phyloP scores from a whole-genome alignment of 2,329 filamentous ascomycete species.

The Metarhizium robertsii region DNA sequence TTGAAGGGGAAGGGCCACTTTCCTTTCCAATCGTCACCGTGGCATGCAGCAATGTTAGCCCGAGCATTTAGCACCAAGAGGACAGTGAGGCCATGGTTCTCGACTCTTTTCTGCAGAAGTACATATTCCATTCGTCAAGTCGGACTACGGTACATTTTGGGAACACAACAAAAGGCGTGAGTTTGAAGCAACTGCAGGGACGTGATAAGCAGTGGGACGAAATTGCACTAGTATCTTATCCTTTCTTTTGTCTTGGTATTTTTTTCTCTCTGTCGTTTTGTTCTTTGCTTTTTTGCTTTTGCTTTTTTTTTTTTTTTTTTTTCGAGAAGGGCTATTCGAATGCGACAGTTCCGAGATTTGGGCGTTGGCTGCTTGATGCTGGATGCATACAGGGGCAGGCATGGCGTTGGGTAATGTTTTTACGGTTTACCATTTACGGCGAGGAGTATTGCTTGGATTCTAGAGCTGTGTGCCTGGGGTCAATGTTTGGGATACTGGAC shows the following conservation, averaged over 20 bases:
- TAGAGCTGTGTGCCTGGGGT: background rate
- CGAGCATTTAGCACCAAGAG: background rate
- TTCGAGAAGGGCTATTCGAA: background rate
- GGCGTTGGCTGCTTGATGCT: constrained; percentile 4
- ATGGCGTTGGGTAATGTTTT: constrained; percentile 2
- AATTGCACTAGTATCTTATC: background rate
- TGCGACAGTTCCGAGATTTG: background rate
- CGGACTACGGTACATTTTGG: background rate
- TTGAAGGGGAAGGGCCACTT: background rate
- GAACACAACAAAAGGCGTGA: background rate
- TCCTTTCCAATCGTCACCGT: background rate
- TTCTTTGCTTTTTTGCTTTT: background rate
- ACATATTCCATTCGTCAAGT: background rate
- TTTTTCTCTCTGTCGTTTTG: background rate
- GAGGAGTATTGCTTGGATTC: background rate
- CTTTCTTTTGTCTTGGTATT: background rate
- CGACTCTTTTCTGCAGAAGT: background rate
- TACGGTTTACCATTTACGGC: background rate
- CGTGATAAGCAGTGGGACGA: background rate
- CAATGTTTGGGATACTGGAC: background rate
- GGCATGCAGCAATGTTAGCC: background rate
- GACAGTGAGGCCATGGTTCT: background rate
- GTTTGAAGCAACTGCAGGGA: background rate
- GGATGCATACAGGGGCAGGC: constrained; percentile 3
- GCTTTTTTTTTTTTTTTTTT: background rate